These are phyloP conservation scores for Dryadomyces quercivorus DNA, from an alignment of 2,329 filamentous ascomycete genomes.

Conservation along the genomic window DNA sequence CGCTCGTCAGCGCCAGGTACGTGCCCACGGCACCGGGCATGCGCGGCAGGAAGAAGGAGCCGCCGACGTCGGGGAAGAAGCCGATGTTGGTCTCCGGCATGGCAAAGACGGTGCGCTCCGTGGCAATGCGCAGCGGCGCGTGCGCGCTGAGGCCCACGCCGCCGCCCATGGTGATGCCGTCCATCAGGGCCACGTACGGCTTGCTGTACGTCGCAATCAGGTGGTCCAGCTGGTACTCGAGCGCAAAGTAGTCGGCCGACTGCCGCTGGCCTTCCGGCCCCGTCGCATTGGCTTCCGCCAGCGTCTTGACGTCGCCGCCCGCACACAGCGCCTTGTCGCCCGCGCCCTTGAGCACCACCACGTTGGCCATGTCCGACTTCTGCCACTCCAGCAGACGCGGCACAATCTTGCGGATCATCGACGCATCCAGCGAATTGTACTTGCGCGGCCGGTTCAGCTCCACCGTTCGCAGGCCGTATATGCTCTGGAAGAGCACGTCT, in stretches of 20 bases:
- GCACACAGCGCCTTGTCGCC: conserved; percentile 82
- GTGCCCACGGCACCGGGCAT: conserved; percentile 80
- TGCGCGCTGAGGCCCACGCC: conserved; percentile 91
- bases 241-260: conserved; percentile 76
- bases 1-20: conserved; percentile 86
- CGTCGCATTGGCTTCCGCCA: conserved; percentile 61
- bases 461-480: conserved; percentile 81
- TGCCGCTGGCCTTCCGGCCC: conserved; percentile 57
- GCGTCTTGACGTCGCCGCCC: conserved; percentile 75
- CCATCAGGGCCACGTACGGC: conserved; percentile 91
- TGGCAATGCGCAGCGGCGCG: conserved; percentile 91
- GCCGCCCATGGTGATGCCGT: conserved; percentile 96
- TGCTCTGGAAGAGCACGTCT: conserved; percentile 84
- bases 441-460: conserved; percentile 90
- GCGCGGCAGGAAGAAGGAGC: conserved; percentile 86
- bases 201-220: conserved; percentile 87
- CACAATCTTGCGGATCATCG: conserved; percentile 91
- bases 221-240: conserved; percentile 95
- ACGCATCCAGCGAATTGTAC: conserved; percentile 82
- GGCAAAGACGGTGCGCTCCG: conserved; percentile 87
- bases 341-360: conserved; percentile 82
- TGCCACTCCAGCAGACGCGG: conserved; percentile 86
- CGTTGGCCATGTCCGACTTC: conserved; percentile 87
- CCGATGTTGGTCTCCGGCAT: conserved; percentile 99
- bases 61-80: conserved; percentile 97